Conservation (phyloP, 768 basidiomycete species). For the Nevesoporus exiguus region DNA sequence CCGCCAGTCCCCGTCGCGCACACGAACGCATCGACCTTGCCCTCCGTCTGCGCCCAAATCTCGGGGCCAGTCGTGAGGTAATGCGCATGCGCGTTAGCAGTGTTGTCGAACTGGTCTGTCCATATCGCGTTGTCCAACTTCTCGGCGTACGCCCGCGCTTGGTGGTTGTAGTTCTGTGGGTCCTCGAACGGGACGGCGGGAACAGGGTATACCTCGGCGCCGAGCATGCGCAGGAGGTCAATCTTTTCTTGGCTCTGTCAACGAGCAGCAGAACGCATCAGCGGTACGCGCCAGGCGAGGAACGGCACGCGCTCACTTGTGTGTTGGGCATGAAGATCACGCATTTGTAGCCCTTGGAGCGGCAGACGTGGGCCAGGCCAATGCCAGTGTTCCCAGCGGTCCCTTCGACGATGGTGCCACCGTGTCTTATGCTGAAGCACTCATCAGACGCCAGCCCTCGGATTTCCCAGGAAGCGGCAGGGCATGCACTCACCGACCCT, state of each 20-base stretch:
- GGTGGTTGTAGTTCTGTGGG: constrained; percentile 96
- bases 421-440: constrained; percentile 64
- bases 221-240: constrained; percentile 94
- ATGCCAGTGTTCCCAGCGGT: constrained; percentile 99
- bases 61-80: constrained; percentile 93
- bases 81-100: constrained; percentile 85
- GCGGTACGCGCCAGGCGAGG: not conserved
- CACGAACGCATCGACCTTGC: constrained; percentile 83
- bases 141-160: constrained; percentile 85
- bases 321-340: constrained; percentile 99
- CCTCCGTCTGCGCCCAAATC: constrained; percentile 87
- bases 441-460: not conserved
- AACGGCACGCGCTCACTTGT: constrained; percentile 50
- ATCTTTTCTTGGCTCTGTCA: constrained; percentile 94
- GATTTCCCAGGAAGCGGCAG: not conserved
- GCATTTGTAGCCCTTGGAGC: constrained; percentile 90
- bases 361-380: constrained; percentile 91
- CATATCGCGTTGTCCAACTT: constrained; percentile 78
- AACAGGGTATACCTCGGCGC: constrained; percentile 94
- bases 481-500: constrained; percentile 58
- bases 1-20: constrained; percentile 97
- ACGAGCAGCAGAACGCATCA: not conserved
- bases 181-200: constrained; percentile 96
- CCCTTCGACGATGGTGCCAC: constrained; percentile 97
- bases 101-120: constrained; percentile 99